A percentile compares a stretch with the other conserved stretches of the same genome.
These are phyloP conservation scores for Tylopilus rubrobrunneus DNA, from an alignment of 768 basidiomycete genomes.

Conservation along the genomic window DNA sequence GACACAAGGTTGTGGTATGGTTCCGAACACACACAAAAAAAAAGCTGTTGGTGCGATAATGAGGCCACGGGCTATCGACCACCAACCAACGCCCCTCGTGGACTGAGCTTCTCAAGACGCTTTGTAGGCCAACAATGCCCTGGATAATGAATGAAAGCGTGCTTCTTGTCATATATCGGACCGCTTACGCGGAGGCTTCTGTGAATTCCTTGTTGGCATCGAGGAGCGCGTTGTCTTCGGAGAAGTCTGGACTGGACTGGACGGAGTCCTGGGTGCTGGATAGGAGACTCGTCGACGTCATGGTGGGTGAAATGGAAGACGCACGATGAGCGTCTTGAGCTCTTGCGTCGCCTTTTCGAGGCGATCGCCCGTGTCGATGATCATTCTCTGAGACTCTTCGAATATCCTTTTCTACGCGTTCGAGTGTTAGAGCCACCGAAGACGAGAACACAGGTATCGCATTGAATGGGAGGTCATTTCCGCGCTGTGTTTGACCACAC, in stretches of 20 bases:
- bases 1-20: no score
- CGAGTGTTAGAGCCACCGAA: slow-evolving; percentile 13
- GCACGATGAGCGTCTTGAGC: slow-evolving; percentile 63
- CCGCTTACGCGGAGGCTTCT: slow-evolving; percentile 43
- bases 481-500: slow-evolving; percentile 20
- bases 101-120: slow-evolving; percentile 20
- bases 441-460: slow-evolving; percentile 4
- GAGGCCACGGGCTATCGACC: no score
- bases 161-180: slow-evolving; percentile 4
- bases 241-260: slow-evolving; percentile 27
- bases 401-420: slow-evolving; percentile 53
- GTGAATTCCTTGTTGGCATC: slow-evolving; percentile 59
- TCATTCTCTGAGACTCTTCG: slow-evolving; percentile 81
- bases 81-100: neutral
- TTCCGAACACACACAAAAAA: no score
- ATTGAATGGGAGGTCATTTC: slow-evolving; percentile 28
- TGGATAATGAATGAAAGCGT: slow-evolving; percentile 16
- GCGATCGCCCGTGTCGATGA: slow-evolving; percentile 58
- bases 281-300: slow-evolving; percentile 14
- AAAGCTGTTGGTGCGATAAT: no score
- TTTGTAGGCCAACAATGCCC: slow-evolving; percentile 10
- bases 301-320: slow-evolving; percentile 32
- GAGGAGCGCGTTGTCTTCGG: slow-evolving; percentile 38
- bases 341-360: slow-evolving; percentile 62
- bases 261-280: slow-evolving; percentile 24